Conservation (phyloP, 2,329 filamentous ascomycete species). For the Ophiostoma ulmi region DNA sequence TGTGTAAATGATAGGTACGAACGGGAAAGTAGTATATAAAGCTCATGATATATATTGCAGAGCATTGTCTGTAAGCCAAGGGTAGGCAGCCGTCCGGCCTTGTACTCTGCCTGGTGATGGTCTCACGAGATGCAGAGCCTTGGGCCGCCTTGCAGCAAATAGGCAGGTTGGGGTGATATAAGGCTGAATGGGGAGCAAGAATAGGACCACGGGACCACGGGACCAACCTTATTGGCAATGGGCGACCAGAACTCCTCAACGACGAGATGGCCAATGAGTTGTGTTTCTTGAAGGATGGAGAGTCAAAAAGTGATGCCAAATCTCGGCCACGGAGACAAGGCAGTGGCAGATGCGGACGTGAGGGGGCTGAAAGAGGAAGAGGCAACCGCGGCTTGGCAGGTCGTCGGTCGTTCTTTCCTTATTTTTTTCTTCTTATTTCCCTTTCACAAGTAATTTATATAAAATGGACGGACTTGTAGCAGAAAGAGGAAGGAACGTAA, state of each 20-base stretch:
- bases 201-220: background rate
- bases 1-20: background rate
- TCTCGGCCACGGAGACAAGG: background rate
- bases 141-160: background rate
- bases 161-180: background rate
- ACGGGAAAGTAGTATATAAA: background rate
- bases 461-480: background rate
- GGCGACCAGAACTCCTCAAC: background rate
- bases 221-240: slow-evolving; percentile 1
- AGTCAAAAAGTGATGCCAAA: slow-evolving; percentile 1
- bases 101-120: background rate
- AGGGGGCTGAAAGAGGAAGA: background rate
- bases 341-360: background rate
- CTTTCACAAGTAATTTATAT: background rate
- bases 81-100: background rate
- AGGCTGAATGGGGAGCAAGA: background rate
- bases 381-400: slow-evolving; percentile 4
- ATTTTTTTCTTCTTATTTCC: background rate
- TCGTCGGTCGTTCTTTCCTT: background rate
- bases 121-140: background rate
- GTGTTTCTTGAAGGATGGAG: background rate
- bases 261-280: background rate
- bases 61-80: background rate
- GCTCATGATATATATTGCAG: background rate
- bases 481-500: slow-evolving; percentile 7